phyloP scores from a whole-genome alignment of 805 yeast genomes.

The Priceomyces castillae region DNA sequence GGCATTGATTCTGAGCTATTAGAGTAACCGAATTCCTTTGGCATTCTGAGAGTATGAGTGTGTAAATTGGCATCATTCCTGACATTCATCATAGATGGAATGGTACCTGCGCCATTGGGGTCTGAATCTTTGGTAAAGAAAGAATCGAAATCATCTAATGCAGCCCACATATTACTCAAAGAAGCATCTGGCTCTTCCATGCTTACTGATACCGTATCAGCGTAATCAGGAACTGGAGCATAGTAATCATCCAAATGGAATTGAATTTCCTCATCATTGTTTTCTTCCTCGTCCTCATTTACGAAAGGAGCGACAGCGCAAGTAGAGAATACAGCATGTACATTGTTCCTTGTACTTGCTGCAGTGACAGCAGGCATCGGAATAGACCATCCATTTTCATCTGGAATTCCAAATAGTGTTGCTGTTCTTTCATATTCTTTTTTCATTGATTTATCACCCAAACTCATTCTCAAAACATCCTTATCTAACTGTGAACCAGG shows the following conservation, averaged over 20 bases:
- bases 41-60: slow-evolving; percentile 21
- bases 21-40: not conserved
- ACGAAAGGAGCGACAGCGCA: slow-evolving; percentile 50
- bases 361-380: slow-evolving; percentile 94
- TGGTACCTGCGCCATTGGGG: slow-evolving; percentile 7
- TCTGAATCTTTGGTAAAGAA: slow-evolving; percentile 63
- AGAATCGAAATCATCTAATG: slow-evolving; percentile 82
- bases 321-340: slow-evolving; percentile 91
- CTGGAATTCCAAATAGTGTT: slow-evolving; percentile 91
- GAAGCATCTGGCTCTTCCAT: slow-evolving; percentile 69
- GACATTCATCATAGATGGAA: slow-evolving; percentile 44
- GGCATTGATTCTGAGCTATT: slow-evolving; percentile 32
- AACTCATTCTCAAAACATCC: slow-evolving; percentile 86
- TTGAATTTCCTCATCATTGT: slow-evolving; percentile 36
- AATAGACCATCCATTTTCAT: slow-evolving; percentile 94
- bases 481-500: slow-evolving; percentile 89
- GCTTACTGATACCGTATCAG: slow-evolving; percentile 49
- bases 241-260: slow-evolving; percentile 63
- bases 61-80: slow-evolving; percentile 58
- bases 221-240: slow-evolving; percentile 32
- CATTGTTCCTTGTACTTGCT: slow-evolving; percentile 84
- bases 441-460: slow-evolving; percentile 75
- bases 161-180: slow-evolving; percentile 88
- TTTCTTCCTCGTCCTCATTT: slow-evolving; percentile 23
- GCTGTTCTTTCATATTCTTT: slow-evolving; percentile 84